Conservation (phyloP, 2,329 filamentous ascomycete genomes). For the Dactylellina leptospora region DNA sequence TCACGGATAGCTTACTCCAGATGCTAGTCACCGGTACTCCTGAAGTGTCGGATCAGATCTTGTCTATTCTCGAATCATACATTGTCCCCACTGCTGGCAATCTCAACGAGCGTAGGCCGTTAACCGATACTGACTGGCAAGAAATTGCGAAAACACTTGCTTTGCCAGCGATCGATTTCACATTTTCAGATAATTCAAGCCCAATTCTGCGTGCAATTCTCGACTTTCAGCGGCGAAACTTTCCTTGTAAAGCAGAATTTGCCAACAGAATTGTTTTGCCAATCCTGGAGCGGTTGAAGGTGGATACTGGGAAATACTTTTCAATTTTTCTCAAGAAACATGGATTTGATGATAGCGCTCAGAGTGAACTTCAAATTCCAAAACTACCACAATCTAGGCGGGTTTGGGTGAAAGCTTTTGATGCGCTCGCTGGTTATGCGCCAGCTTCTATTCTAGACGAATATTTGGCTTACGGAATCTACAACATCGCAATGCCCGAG, state of each 20-base stretch:
- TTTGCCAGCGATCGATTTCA: neutral
- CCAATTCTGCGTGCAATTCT: neutral
- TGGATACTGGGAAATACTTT: slow-evolving; percentile 7
- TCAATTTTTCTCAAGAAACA: slow-evolving; percentile 7
- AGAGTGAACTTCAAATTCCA: neutral
- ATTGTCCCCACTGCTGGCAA: slow-evolving; percentile 14
- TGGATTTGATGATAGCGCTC: neutral
- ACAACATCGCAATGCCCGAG: neutral
- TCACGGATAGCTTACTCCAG: neutral
- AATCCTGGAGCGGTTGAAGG: slow-evolving; percentile 9
- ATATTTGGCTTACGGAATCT: neutral
- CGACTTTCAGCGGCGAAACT: neutral
- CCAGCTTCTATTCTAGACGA: neutral
- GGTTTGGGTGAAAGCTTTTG: neutral
- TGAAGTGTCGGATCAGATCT: neutral
- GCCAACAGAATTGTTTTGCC: neutral
- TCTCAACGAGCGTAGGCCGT: slow-evolving; percentile 4
- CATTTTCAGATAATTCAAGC: neutral
- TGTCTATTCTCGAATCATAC: neutral
- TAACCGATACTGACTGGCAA: slow-evolving; percentile 2
- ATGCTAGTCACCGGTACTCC: neutral
- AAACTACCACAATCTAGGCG: neutral
- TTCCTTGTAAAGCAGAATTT: neutral
- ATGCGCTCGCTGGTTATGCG: neutral
- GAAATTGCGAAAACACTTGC: neutral